A percentile compares a stretch with the other conserved stretches of the same genome.
Conservation (phyloP, 2,329 filamentous ascomycete species). For the Pseudogymnoascus sp. region DNA sequence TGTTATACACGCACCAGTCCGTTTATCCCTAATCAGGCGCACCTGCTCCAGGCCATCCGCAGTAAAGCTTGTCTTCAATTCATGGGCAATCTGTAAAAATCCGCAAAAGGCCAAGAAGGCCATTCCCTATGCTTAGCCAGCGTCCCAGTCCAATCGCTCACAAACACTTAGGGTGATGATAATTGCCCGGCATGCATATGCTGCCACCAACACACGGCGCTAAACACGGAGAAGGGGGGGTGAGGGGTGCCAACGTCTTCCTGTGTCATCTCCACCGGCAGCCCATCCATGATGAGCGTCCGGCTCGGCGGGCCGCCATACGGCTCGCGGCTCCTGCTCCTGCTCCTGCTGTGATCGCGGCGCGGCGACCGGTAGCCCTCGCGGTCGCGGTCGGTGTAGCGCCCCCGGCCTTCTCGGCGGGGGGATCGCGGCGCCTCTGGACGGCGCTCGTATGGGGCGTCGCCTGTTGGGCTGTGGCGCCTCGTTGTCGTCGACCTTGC, state of each 20-base stretch:
- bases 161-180: constrained; percentile 28
- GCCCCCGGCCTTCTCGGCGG: constrained; percentile 24
- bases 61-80: constrained; percentile 42
- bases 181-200: constrained; percentile 4
- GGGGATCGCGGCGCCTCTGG: constrained; percentile 32
- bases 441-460: constrained; percentile 27
- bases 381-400: constrained; percentile 27
- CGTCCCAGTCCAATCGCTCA: constrained; percentile 24
- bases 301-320: constrained; percentile 33
- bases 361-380: constrained; percentile 27
- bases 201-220: neutral
- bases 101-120: constrained; percentile 25
- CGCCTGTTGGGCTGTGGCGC: constrained; percentile 26
- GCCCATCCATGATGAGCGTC: constrained; percentile 46
- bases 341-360: constrained; percentile 12
- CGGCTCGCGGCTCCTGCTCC: constrained; percentile 26
- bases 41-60: constrained; percentile 46
- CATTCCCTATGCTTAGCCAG: constrained; percentile 30
- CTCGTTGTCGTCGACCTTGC: constrained; percentile 18
- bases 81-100: constrained; percentile 43
- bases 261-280: constrained; percentile 40
- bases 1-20: constrained; percentile 38
- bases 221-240: constrained; percentile 15
- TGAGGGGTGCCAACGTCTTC: constrained; percentile 41
- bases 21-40: constrained; percentile 47